These are phyloP conservation scores for Oryza officinalis DNA, from an alignment of 176 grass and related monocot genomes.

Conservation along the genomic window DNA sequence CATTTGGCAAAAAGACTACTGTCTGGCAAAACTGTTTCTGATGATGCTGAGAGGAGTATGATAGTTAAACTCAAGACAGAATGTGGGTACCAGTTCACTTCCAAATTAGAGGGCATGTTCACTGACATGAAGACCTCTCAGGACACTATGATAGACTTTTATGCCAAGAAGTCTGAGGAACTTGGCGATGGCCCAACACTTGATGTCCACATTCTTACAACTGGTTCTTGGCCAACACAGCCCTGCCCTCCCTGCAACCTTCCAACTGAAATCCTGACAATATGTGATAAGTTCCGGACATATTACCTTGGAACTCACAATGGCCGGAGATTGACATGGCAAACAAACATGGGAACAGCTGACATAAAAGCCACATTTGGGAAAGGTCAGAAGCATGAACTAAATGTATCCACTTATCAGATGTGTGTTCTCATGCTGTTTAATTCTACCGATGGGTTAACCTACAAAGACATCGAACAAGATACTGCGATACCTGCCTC, in stretches of 20 bases:
- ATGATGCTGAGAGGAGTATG: constrained; percentile 99
- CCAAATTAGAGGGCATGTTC: constrained; percentile 97
- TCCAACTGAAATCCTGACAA: constrained; percentile 75
- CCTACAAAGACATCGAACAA: constrained; percentile 83
- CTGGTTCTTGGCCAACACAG: constrained; percentile 94
- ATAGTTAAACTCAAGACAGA: constrained; percentile 98
- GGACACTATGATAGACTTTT: constrained; percentile 92
- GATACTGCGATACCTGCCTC: constrained; percentile 79
- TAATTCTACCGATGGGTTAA: constrained; percentile 61
- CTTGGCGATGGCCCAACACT: constrained; percentile 77
- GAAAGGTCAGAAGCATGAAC: constrained; percentile 88
- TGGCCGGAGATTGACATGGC: constrained; percentile 92
- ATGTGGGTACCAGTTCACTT: constrained; percentile 97
- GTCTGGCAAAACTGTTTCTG: constrained; percentile 83
- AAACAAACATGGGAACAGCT: constrained; percentile 98
- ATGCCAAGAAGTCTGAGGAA: constrained; percentile 69
- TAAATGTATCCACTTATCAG: constrained; percentile 99
- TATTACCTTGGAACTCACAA: constrained; percentile 98
- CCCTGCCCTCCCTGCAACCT: constrained; percentile 78
- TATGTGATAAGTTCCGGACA: constrained; percentile 79
- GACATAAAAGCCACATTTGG: constrained; percentile 95
- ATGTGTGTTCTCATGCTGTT: constrained; percentile 98
- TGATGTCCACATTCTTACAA: constrained; percentile 94
- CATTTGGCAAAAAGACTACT: constrained; percentile 90
- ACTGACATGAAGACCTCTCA: constrained; percentile 99